Conservation (phyloP, 2,329 filamentous ascomycete species). For the Hymenoscyphus infarciens region DNA sequence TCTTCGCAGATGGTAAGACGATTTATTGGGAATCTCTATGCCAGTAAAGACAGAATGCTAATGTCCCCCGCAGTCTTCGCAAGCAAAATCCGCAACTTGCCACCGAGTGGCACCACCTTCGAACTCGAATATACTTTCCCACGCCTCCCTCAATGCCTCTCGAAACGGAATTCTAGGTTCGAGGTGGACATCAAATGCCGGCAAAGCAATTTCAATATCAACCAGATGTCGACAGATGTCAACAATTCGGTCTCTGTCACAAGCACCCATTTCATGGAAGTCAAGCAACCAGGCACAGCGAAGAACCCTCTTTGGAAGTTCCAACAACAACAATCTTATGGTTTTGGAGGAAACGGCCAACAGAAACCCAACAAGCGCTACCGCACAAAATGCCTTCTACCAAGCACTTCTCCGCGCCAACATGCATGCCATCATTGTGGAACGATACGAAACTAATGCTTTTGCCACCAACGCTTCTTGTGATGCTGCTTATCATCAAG, state of each 20-base stretch:
- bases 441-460: constrained; percentile 80
- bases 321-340: constrained; percentile 53
- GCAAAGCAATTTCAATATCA: constrained; percentile 23
- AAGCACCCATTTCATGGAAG: constrained; percentile 12
- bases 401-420: constrained; percentile 85
- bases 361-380: constrained; percentile 82
- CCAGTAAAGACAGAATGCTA: constrained; percentile 1
- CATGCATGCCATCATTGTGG: constrained; percentile 88
- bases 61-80: constrained; percentile 14
- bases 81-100: constrained; percentile 21
- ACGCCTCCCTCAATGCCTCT: constrained; percentile 17
- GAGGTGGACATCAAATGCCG: constrained; percentile 15
- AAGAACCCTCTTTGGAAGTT: constrained; percentile 29
- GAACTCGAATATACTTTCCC: constrained; percentile 19
- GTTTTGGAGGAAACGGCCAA: constrained; percentile 90
- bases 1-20: constrained; percentile 13
- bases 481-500: constrained; percentile 76
- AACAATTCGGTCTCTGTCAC: constrained; percentile 20
- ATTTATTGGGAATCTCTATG: neutral
- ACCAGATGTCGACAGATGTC: constrained; percentile 27
- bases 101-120: constrained; percentile 21
- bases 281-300: constrained; percentile 17
- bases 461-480: constrained; percentile 77
- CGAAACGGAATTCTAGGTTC: neutral
- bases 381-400: constrained; percentile 91